Evolutionary conservation across 2,329 filamentous ascomycete species (phyloP).

Genomic region (Claviceps humidiphila): DNA sequence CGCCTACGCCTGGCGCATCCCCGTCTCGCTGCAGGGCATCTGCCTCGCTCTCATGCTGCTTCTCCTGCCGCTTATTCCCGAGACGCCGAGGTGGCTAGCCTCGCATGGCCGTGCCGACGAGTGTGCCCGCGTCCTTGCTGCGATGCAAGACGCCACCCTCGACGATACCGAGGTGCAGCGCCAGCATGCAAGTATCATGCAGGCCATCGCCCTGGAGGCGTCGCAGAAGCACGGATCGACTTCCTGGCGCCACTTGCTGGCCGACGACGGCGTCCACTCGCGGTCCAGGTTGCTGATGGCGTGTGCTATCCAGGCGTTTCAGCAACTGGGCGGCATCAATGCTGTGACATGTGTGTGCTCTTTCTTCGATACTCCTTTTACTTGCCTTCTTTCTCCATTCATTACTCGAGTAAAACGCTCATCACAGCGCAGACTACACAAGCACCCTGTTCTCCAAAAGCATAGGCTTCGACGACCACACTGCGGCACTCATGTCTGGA

Average conservation of each 20-base stretch:
- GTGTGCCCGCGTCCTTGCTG: slow-evolving; percentile 18
- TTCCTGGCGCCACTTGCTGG: slow-evolving; percentile 18
- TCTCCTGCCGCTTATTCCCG: slow-evolving; percentile 25
- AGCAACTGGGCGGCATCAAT: slow-evolving; percentile 37
- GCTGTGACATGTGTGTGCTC: slow-evolving; percentile 27
- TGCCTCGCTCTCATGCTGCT: slow-evolving; percentile 26
- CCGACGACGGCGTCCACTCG: slow-evolving; percentile 19
- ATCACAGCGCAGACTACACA: slow-evolving; percentile 23
- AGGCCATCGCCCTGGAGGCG: background rate
- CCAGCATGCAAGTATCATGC: background rate
- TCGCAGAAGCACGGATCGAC: slow-evolving; percentile 2
- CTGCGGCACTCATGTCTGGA: slow-evolving; percentile 38
- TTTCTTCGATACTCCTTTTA: background rate
- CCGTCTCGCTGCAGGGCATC: slow-evolving; percentile 27
- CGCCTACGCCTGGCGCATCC: slow-evolving; percentile 27
- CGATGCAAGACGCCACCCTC: background rate
- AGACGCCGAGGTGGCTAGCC: slow-evolving; percentile 30
- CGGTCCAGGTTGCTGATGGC: slow-evolving; percentile 18
- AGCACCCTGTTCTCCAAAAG: slow-evolving; percentile 32
- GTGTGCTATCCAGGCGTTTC: slow-evolving; percentile 19
- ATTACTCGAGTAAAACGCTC: background rate
- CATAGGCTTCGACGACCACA: slow-evolving; percentile 26
- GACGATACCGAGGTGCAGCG: background rate
- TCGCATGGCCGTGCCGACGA: slow-evolving; percentile 24
- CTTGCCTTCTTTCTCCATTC: background rate